Base-by-base conservation (phyloP, 257 asterid species). In the Voacanga thouarsii region DNA sequence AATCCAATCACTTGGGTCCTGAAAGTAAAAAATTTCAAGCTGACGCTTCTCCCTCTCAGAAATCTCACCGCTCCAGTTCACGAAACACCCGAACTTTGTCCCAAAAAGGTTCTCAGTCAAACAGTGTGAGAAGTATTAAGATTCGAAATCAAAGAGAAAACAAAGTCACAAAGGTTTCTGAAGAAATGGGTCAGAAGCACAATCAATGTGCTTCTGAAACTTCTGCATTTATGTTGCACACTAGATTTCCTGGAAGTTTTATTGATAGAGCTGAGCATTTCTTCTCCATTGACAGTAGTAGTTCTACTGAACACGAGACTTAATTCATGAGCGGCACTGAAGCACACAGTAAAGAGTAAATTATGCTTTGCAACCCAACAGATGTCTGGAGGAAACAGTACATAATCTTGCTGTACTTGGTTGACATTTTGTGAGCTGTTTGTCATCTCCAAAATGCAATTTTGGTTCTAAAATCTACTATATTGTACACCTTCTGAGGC, bases 211-310 rank as follows among this genome's bases (percentile, higher is more conserved):
- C 83, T 21, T 59, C 83, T 39, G 89, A 83, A 75, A 77, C 85
- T 57, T 50, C 89, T 30, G 78, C 90, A 59, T 75, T 87, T 81
- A 87, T 85, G 97, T 83, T 90, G 88, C 94, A 90, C 68, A 85
- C 83, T 45, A 89, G 97, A 83, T 90, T 91, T 87, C 94, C 99
- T 26, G 74, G 65, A 59, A 88, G 90, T 81, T 88, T 96, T 75
- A 80, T 96, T 21, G 87, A 88, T 65, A 96, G 83, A 84, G 97
- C 95, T 3, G 92, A 93, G 75, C 86, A 89, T 83, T 96, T 93
- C 85, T 95, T 96, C 72, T 79, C 88, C 44, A 88, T 88, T 56
- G 95, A 88, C 80, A 53, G 71, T 47, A 57, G 33, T 18, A 69
- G 37, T 44, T 50, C 45, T 4, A 12, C 37, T 1, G 21, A 55